Evolutionary conservation across 805 yeast species (phyloP).

Genomic region (Barnettozyma populi): DNA sequence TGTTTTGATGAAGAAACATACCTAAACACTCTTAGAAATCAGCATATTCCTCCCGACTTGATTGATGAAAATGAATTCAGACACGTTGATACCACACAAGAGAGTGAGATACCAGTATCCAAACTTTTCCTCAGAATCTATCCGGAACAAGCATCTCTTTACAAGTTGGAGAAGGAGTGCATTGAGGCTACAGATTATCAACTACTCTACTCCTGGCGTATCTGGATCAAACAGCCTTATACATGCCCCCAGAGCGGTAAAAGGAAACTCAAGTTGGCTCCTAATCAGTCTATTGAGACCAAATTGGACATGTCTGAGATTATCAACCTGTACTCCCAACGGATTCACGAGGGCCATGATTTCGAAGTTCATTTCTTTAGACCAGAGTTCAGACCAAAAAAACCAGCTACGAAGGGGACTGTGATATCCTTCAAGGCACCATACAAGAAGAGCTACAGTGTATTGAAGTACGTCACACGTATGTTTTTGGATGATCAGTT

Average conservation of each 20-base stretch:
- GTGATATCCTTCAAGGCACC: conserved; percentile 1
- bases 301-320: conserved; percentile 7
- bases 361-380: conserved; percentile 8
- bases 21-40: conserved; percentile 6
- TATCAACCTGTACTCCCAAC: not conserved
- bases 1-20: conserved; percentile 5
- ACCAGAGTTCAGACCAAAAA: conserved; percentile 1
- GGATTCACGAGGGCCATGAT: not conserved
- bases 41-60: not conserved
- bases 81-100: not conserved
- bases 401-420: not conserved
- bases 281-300: not conserved
- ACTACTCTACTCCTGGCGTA: conserved; percentile 3
- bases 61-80: not conserved
- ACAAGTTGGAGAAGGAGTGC: not conserved
- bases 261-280: not conserved
- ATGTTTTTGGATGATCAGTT: conserved; percentile 8
- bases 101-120: not conserved
- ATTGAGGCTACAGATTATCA: conserved; percentile 2
- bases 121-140: not conserved
- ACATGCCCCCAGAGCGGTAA: not conserved
- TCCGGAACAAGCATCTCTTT: not conserved
- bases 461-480: conserved; percentile 2
- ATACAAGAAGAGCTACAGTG: not conserved
- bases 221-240: conserved; percentile 2